Conservation (phyloP, 2,329 filamentous ascomycete genomes). For the Daldinia eschscholtzii region DNA sequence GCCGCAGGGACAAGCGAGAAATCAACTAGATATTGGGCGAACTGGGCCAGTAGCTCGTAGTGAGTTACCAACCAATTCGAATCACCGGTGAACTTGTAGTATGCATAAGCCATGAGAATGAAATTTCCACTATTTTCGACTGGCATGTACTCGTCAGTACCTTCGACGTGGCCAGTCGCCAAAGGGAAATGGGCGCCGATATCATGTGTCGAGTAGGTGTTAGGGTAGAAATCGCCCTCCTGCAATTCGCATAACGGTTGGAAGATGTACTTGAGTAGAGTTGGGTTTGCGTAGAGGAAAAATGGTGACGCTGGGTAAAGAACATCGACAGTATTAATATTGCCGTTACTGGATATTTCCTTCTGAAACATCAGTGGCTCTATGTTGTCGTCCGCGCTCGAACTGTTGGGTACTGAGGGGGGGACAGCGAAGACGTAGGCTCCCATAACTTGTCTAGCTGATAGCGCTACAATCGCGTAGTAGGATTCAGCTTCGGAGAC, state of each 20-base stretch:
- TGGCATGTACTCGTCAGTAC: conserved; percentile 78
- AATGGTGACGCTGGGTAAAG: conserved; percentile 87
- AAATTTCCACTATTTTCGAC: conserved; percentile 80
- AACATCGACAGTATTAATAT: conserved; percentile 86
- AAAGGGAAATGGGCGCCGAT: conserved; percentile 78
- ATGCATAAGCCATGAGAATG: conserved; percentile 74
- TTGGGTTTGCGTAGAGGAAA: conserved; percentile 85
- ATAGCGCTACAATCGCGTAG: conserved; percentile 80
- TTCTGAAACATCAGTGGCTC: conserved; percentile 82
- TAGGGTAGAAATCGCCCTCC: conserved; percentile 83
- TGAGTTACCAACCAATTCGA: conserved; percentile 58
- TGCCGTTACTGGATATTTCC: conserved; percentile 84
- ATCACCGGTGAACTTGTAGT: conserved; percentile 51
- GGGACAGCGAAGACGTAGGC: conserved; percentile 80
- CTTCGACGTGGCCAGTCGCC: conserved; percentile 76
- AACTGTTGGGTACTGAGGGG: conserved; percentile 52
- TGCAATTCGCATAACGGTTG: conserved; percentile 84
- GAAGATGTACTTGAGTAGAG: conserved; percentile 80
- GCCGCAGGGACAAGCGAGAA: conserved; percentile 75
- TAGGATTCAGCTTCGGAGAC: conserved; percentile 80
- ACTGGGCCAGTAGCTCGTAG: conserved; percentile 76
- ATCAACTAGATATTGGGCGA: conserved; percentile 78
- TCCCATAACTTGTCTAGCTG: conserved; percentile 82
- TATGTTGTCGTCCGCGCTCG: conserved; percentile 52
- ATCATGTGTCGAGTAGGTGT: conserved; percentile 81